Evolutionary conservation across 306 rosid species (phyloP), one percentile per base, ranked within the genome.

Genomic region (Vachellia pachyceras): DNA sequence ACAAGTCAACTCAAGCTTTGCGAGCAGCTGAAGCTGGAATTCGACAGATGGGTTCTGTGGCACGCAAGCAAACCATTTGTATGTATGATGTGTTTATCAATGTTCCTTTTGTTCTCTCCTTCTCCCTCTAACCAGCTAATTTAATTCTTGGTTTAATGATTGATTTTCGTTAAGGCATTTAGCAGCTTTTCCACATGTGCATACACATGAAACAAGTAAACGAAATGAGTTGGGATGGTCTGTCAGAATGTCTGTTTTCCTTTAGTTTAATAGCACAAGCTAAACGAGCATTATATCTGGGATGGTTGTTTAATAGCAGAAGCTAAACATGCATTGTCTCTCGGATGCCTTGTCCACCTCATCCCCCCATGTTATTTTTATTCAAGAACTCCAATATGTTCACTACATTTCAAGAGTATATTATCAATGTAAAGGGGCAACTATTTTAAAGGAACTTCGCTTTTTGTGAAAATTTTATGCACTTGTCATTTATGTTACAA

Each of bases 21-120:
- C 96, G 89, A 83, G 94, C 98, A 9, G 98, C 98, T 55, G 93
- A 90, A 85, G 90, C 94, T 57, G 98, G 98, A 88, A 87, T 95
- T 79, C 91, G 92, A 71, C 90, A 89, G 84, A 87, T 95, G 7
- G 93, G 99, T 36, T 61, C 91, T 12, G 73, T 89, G 52, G 99
- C 99, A 52, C 97, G 85, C 70, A 88, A 93, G 82, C 93, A 88
- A 86, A 95, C 99, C n/a, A 82, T 93, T 49, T 90, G 96, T 95
- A 88, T 37, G 98, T 87, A 77, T 69, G 37, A 73, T 66, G n/a
- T 79, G 20, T 73, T 83, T 80, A 52, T 73, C 10, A 40, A 52
- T 64, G 41, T 63, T 65, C 81, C 70, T 15, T 74, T 15, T 25
- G 58, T 47, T 66, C 29, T 58, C 66, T 46, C 42, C 14, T 33